phyloP scores from a whole-genome alignment of 352 stramenopile genomes.

The Phytophthora litchii region DNA sequence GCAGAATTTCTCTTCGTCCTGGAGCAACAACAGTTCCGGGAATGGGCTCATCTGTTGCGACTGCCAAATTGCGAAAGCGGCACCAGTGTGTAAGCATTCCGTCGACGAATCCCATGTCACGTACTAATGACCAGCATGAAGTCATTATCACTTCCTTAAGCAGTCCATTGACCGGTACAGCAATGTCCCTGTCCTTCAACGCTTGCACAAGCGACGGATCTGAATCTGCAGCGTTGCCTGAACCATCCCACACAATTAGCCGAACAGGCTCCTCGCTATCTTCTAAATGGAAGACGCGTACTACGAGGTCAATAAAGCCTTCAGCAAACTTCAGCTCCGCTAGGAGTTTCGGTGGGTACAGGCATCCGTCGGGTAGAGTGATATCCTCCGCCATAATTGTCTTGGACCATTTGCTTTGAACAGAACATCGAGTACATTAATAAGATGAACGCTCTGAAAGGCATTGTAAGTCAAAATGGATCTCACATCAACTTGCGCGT shows the following conservation, averaged over 20 bases:
- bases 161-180: constrained; percentile 43
- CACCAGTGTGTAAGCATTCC: constrained; percentile 57
- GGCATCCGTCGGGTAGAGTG: constrained; percentile 58
- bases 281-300: constrained; percentile 57
- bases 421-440: neutral
- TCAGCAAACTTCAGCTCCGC: constrained; percentile 49
- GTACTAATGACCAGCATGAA: constrained; percentile 69
- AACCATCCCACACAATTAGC: constrained; percentile 76
- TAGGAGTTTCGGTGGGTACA: constrained; percentile 44
- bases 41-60: constrained; percentile 43
- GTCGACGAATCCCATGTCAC: constrained; percentile 57
- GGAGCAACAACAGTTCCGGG: constrained; percentile 10
- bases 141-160: constrained; percentile 70
- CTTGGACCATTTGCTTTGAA: constrained; percentile 53
- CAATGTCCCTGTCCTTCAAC: constrained; percentile 22
- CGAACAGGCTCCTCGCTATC: constrained; percentile 35
- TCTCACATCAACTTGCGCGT: constrained; percentile 47
- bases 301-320: constrained; percentile 66
- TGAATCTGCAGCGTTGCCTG: constrained; percentile 33
- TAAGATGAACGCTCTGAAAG: neutral
- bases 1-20: constrained; percentile 34
- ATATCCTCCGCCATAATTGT: constrained; percentile 44
- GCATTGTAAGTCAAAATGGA: neutral
- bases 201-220: constrained; percentile 17
- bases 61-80: constrained; percentile 73